These are phyloP conservation scores for Ceratocystiopsis minuta DNA, from an alignment of 2,329 filamentous ascomycete genomes.

Conservation along the genomic window DNA sequence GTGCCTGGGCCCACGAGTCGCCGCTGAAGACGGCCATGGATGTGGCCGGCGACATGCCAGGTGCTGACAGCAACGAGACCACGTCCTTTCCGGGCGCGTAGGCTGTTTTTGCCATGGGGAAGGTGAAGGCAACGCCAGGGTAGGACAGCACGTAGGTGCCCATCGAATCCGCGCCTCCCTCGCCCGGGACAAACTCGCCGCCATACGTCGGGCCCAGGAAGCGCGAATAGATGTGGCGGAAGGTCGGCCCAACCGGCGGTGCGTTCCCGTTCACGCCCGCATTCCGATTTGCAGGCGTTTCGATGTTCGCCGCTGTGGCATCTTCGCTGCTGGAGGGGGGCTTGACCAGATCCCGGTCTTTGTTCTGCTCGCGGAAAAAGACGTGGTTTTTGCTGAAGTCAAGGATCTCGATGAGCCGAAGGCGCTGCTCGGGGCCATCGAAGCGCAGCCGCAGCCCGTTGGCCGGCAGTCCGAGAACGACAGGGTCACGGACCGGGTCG, in stretches of 20 bases:
- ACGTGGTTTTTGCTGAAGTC: conserved; percentile 78
- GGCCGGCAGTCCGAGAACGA: conserved; percentile 56
- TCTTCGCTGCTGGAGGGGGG: conserved; percentile 18
- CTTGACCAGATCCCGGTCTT: conserved; percentile 59
- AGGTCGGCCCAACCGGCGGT: conserved; percentile 44
- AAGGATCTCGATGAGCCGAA: conserved; percentile 76
- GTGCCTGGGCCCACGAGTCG: conserved; percentile 73
- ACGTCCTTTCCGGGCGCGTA: conserved; percentile 68
- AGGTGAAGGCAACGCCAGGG: conserved; percentile 84
- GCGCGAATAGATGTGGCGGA: conserved; percentile 79
- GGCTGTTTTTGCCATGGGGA: conserved; percentile 54
- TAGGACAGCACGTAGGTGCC: conserved; percentile 87
- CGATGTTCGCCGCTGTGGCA: conserved; percentile 1
- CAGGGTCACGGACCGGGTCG: conserved; percentile 54
- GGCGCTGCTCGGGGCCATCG: conserved; percentile 78
- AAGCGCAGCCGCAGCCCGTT: conserved; percentile 87
- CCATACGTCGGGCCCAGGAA: conserved; percentile 88
- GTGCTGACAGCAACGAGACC: conserved; percentile 66
- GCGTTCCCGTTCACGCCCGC: background rate
- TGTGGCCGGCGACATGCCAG: conserved; percentile 55
- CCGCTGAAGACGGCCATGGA: conserved; percentile 88
- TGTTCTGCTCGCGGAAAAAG: conserved; percentile 52
- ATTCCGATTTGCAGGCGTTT: no score
- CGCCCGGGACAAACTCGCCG: conserved; percentile 65
- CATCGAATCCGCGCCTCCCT: background rate